These are phyloP conservation scores for Kwoniella bestiolae DNA, from an alignment of 768 basidiomycete genomes.

Conservation along the genomic window DNA sequence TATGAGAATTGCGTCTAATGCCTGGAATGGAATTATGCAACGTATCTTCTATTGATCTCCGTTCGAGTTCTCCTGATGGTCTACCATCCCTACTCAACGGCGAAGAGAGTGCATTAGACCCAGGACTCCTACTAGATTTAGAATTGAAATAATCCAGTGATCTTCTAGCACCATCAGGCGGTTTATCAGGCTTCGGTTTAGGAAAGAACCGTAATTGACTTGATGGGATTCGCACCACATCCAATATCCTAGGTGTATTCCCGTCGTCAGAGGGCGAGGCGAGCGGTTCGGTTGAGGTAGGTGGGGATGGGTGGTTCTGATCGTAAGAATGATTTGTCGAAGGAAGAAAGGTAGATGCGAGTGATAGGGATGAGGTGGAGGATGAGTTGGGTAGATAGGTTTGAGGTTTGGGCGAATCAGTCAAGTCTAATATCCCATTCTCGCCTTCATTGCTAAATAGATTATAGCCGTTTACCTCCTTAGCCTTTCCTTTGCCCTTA, in stretches of 20 bases:
- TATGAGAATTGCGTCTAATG: not conserved
- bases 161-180: slow-evolving; percentile 12
- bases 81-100: not conserved
- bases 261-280: slow-evolving; percentile 6
- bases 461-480: slow-evolving; percentile 1
- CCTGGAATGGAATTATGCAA: not conserved
- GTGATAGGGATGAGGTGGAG: not conserved
- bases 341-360: slow-evolving; percentile 24
- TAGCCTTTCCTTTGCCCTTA: slow-evolving; percentile 29
- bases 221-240: slow-evolving; percentile 45
- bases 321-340: slow-evolving; percentile 21
- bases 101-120: not conserved
- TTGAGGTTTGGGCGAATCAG: not conserved
- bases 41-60: not conserved
- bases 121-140: not conserved
- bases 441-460: not conserved
- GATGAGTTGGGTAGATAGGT: not conserved
- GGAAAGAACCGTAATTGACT: slow-evolving; percentile 52
- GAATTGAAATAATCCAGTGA: slow-evolving; percentile 8
- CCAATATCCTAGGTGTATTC: slow-evolving; percentile 28
- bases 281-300: not conserved
- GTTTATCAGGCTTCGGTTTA: slow-evolving; percentile 17
- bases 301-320: not conserved
- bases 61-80: not conserved
- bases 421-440: not conserved